Evolutionary conservation across 2,329 filamentous ascomycete genomes (phyloP).

Genomic region (Sporothrix euskadiensis): DNA sequence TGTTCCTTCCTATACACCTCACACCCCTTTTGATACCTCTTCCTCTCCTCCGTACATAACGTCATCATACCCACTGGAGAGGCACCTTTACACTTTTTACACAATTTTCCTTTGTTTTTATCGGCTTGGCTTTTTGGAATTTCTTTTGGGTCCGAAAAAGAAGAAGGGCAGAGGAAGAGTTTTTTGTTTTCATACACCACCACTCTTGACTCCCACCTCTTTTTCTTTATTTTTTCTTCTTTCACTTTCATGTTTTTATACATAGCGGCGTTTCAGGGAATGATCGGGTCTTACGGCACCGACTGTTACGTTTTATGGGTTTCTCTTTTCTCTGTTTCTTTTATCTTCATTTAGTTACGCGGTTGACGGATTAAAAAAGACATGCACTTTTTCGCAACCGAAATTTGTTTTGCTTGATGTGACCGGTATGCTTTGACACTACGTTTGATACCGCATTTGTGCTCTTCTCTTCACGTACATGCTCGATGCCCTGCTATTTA

Average conservation of each 20-base stretch:
- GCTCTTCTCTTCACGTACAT: background rate
- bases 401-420: conserved; percentile 5
- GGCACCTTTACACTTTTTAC: conserved; percentile 8
- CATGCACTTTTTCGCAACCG: conserved; percentile 23
- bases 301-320: conserved; percentile 27
- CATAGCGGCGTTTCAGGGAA: conserved; percentile 29
- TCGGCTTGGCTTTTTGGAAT: conserved; percentile 14
- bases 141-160: conserved; percentile 2
- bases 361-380: conserved; percentile 27
- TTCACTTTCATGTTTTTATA: conserved; percentile 12
- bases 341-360: conserved; percentile 11
- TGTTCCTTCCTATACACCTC: background rate
- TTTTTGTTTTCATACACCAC: conserved; percentile 21
- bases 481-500: background rate
- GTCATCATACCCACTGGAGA: conserved; percentile 28
- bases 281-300: conserved; percentile 25
- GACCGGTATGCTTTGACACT: too few species aligned
- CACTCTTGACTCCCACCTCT: conserved; percentile 29
- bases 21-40: conserved; percentile 21
- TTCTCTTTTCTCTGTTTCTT: conserved; percentile 7
- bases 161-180: background rate
- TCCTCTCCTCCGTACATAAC: conserved; percentile 24
- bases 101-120: conserved; percentile 18
- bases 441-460: background rate
- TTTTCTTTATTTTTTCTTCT: conserved; percentile 16